Evolutionary conservation across 345 rosid species (phyloP).

Genomic region (Rhodamnia rubescens): DNA sequence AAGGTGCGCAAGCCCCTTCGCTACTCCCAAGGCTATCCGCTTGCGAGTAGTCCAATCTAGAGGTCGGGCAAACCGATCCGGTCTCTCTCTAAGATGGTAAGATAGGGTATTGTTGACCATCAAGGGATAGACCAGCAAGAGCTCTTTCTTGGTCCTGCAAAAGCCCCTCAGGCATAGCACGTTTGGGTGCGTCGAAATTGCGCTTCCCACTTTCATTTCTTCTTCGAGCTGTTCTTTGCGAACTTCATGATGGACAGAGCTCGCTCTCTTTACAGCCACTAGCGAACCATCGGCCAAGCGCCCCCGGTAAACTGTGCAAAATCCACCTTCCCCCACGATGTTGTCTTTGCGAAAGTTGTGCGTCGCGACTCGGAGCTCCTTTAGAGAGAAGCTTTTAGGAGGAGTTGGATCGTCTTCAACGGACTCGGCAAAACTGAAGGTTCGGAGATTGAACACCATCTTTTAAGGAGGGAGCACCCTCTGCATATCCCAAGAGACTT

Average conservation of each 20-base stretch:
- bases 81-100: background rate
- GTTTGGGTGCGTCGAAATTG: background rate
- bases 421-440: background rate
- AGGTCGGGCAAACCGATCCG: background rate
- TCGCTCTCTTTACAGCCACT: background rate
- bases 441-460: background rate
- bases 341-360: too few species aligned
- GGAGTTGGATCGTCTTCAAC: too few species aligned
- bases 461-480: too few species aligned
- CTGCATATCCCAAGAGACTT: too few species aligned
- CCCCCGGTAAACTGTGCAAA: too few species aligned
- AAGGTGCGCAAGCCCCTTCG: background rate
- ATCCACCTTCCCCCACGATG: too few species aligned
- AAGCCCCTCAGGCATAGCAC: background rate
- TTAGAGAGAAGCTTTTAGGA: too few species aligned
- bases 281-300: too few species aligned
- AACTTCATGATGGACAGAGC: rapidly evolving
- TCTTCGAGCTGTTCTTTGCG: background rate
- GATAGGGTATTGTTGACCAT: background rate
- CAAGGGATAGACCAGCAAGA: background rate
- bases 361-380: too few species aligned
- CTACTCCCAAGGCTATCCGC: background rate
- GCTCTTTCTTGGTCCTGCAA: background rate
- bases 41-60: background rate
- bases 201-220: background rate